Base-by-base conservation (phyloP, 495 filamentous ascomycete species). In the Daldinia loculata region DNA sequence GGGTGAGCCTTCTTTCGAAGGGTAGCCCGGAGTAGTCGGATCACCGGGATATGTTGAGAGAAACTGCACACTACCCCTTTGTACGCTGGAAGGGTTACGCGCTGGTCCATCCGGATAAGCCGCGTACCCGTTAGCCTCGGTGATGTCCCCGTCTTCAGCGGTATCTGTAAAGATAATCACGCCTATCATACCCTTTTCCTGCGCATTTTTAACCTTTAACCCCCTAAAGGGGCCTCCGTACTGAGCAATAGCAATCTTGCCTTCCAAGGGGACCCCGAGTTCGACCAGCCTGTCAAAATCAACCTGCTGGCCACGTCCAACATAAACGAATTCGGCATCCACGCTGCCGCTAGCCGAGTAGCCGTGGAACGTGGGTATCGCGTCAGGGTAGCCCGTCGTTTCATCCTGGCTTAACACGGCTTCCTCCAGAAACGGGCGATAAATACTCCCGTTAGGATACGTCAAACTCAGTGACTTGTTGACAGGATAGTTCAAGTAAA, bases 1-100 rank as follows among this genome's bases (percentile, higher is more conserved):
- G 6, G 90, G 88, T 19, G 86, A 90, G 26, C 89, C 94, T 17
- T 92, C 90, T 70, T 91, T 91, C 0, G 93, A 95, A 36, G 94
- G 89, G 75, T 93, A 95, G n/a, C 94, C 94, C n/a, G 92, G 91
- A 0, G 94, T 97, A 2, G 94, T 97, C 74, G 84, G 84, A 62
- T 86, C 84, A 11, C 84, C 84, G 14, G 82, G 81, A 64, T 80
- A 81, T 32, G 71, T 79, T 11, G 88, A 93, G 57, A 96, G 78
- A 68, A 92, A 97, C 71, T 93, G 88, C 3, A 89, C 86, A 65
- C 91, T 94, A 9, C 94, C 94, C 70, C 94, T 83, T 77, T 97
- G 93, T 30, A 97, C 92, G 61, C 90, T 88, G 61, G 88, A 91
- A 2, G 92, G 91, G 64, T 96, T 86, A 65, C 94, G 82, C 0